A percentile compares a stretch with the other conserved stretches of the same genome.
phyloP scores from a whole-genome alignment of 2,329 filamentous ascomycete genomes.

The Talaromyces sp. region DNA sequence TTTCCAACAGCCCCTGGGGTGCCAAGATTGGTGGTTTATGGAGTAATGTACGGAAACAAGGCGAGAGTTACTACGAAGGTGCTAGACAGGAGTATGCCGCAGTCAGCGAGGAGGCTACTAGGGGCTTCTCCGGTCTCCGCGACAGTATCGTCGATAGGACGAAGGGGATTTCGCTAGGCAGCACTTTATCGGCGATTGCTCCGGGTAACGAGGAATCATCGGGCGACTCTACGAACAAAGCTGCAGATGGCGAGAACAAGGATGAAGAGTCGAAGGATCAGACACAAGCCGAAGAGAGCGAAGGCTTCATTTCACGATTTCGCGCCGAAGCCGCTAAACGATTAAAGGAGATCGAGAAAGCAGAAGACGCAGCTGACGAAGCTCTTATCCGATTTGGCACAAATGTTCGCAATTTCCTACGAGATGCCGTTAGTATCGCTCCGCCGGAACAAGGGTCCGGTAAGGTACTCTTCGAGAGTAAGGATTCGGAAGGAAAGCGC shows the following conservation, averaged over 20 bases:
- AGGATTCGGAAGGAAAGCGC: conserved; percentile 81
- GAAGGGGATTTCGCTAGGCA: conserved; percentile 66
- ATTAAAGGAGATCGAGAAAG: conserved; percentile 82
- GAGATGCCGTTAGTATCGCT: conserved; percentile 84
- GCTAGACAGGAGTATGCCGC: conserved; percentile 77
- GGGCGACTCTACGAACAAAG: conserved; percentile 34
- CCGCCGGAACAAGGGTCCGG: conserved; percentile 60
- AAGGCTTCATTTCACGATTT: conserved; percentile 72
- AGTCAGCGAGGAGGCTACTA: conserved; percentile 76
- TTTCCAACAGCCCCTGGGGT: conserved; percentile 90
- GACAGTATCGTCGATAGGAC: conserved; percentile 70
- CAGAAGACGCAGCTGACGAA: conserved; percentile 94
- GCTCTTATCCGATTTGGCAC: conserved; percentile 87
- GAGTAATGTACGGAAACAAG: conserved; percentile 90
- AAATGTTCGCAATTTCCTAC: conserved; percentile 84
- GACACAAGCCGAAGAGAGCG: conserved; percentile 37
- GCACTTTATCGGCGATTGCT: conserved; percentile 28
- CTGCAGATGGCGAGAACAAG: conserved; percentile 26
- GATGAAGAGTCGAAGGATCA: conserved; percentile 21
- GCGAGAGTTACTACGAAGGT: conserved; percentile 83
- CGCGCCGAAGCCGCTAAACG: conserved; percentile 75
- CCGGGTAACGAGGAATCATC: conserved; percentile 23
- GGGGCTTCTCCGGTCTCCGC: conserved; percentile 71
- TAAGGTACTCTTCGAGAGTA: conserved; percentile 85
- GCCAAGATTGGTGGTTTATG: conserved; percentile 83